phyloP scores from a whole-genome alignment of 169 alveolate species.

The Cryptosporidium canis region DNA sequence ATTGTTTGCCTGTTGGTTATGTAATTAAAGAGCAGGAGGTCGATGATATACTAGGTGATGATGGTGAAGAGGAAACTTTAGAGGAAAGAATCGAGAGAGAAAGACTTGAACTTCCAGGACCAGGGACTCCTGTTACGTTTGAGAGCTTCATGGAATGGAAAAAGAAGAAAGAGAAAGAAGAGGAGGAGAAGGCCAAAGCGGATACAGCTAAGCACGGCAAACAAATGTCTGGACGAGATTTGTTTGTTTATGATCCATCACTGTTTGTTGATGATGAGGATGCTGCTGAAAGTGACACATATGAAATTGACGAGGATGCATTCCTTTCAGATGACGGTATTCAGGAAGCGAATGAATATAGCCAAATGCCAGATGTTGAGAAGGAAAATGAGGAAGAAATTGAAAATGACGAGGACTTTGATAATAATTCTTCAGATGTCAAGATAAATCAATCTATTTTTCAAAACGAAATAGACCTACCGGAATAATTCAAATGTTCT shows the following conservation, averaged over 20 bases:
- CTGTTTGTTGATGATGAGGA: conserved; percentile 68
- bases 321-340: conserved; percentile 23
- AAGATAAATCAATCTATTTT: conserved; percentile 53
- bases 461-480: conserved; percentile 67
- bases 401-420: neutral
- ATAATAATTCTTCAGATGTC: neutral
- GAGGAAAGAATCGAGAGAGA: conserved; percentile 94
- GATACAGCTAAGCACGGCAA: conserved; percentile 78
- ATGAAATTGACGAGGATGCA: conserved; percentile 48
- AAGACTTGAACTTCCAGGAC: conserved; percentile 83
- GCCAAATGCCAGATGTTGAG: neutral
- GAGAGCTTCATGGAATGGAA: conserved; percentile 93
- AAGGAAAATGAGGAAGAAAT: neutral
- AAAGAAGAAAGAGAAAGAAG: conserved; percentile 83
- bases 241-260: conserved; percentile 88
- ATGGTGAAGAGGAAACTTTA: conserved; percentile 87
- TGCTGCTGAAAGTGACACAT: conserved; percentile 59
- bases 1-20: conserved; percentile 96
- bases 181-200: conserved; percentile 82
- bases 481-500: conserved; percentile 8
- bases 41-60: conserved; percentile 67
- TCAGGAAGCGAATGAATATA: neutral
- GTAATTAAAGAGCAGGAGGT: conserved; percentile 79
- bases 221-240: conserved; percentile 82
- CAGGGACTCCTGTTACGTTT: conserved; percentile 90